phyloP scores from a whole-genome alignment of 2,329 filamentous ascomycete genomes.

The Pyricularia grisea region DNA sequence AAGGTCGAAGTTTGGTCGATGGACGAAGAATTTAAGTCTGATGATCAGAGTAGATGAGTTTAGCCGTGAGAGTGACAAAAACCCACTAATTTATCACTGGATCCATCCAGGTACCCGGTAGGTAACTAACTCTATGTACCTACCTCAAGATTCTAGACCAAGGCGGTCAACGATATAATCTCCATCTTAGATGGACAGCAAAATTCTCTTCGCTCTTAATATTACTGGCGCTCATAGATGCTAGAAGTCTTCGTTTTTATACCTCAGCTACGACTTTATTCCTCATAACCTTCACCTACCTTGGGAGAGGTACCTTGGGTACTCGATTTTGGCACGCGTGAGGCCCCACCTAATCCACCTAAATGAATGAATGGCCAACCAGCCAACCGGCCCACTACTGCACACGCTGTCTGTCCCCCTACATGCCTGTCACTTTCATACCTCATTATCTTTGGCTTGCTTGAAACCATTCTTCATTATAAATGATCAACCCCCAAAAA shows the following conservation, averaged over 20 bases:
- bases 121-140: no score
- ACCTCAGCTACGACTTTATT: no score
- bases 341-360: background rate
- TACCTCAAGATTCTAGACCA: no score
- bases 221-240: background rate
- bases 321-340: background rate
- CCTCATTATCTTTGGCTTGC: background rate
- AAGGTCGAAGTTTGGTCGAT: background rate
- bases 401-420: background rate
- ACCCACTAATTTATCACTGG: background rate
- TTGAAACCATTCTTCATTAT: background rate
- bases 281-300: no score
- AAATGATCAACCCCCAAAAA: background rate
- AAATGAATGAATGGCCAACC: background rate
- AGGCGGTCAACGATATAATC: no score
- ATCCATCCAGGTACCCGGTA: background rate
- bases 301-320: no score
- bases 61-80: background rate
- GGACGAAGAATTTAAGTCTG: background rate
- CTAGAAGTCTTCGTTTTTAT: background rate
- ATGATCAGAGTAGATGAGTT: background rate
- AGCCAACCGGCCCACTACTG: background rate
- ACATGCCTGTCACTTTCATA: background rate
- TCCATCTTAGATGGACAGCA: no score
- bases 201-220: background rate